Evolutionary conservation across 345 rosid genomes (phyloP).

Genomic region (Citrus reticulata): DNA sequence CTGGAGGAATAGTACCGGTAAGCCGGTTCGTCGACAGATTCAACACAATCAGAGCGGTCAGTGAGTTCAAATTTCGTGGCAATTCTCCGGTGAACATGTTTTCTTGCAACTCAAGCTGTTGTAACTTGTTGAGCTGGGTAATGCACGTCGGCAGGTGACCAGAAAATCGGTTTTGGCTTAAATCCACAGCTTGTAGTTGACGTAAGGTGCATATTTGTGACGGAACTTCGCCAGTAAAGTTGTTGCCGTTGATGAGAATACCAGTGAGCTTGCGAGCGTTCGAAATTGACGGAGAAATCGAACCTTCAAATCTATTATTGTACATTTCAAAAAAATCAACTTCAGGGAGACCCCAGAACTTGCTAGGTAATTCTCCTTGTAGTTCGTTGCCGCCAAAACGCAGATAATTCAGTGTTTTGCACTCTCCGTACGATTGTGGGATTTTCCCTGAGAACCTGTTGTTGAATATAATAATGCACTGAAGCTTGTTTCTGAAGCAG

Average conservation of each 20-base stretch:
- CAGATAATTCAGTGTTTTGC: constrained; percentile 41
- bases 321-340: constrained; percentile 37
- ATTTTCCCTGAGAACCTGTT: constrained; percentile 53
- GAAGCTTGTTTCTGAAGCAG: constrained; percentile 42
- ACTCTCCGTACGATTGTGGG: constrained; percentile 49
- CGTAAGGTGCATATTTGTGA: constrained; percentile 33
- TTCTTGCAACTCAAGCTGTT: constrained; percentile 48
- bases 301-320: constrained; percentile 52
- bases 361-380: constrained; percentile 44
- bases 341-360: constrained; percentile 48
- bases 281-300: constrained; percentile 42
- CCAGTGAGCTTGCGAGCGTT: constrained; percentile 15
- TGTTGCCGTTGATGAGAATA: constrained; percentile 45
- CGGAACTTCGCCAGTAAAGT: constrained; percentile 55
- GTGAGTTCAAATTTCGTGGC: constrained; percentile 43
- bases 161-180: constrained; percentile 44
- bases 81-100: constrained; percentile 52
- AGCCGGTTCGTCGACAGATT: constrained; percentile 51
- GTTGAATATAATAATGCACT: constrained; percentile 31
- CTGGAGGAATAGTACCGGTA: constrained; percentile 52
- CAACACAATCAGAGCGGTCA: constrained; percentile 43
- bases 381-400: constrained; percentile 47
- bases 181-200: constrained; percentile 26
- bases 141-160: constrained; percentile 50
- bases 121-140: constrained; percentile 39